Evolutionary conservation across 139 green algal genomes (phyloP), one percentile per base, ranked within the genome.

Genomic region (Chlorella sp.): DNA sequence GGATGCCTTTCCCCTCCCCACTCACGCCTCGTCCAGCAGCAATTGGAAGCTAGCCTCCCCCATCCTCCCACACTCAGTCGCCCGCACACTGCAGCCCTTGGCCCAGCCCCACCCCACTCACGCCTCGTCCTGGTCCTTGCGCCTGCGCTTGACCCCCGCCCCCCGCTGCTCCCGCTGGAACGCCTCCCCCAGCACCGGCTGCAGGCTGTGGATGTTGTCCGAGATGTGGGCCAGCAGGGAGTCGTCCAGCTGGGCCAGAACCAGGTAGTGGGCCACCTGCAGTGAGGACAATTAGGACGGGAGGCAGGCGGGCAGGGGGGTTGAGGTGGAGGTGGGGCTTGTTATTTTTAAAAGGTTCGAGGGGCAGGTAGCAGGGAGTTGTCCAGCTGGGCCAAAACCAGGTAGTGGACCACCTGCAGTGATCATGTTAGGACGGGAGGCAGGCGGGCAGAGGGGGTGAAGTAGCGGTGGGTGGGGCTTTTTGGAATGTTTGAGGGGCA

Each of bases 221-320:
- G 68, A 81, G 84, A 88, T 88, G 30, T 88, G 21, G 16, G 68
- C 68, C 66, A 40, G 34, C 64, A 81, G 39, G 0, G 12, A 21
- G 30, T 93, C 85, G 48, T 83, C 91, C 39, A 96, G 79, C 76
- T 94, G 86, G 22, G 95, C 94, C 18, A 96, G 86, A 28, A 96
- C 91, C 61, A 96, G 85, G 90, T 96, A 96, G 78, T 96, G 95
- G 15, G 95, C 93, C 42, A 94, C 84, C 84, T 88, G 68, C 5
- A 22, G 32, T 48, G 21, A 9, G 39, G 71, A 21, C 5, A 3
- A 79, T 42, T 40, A 32, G 71, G 36, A 22, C 26, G 22, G 48
- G 12, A 19, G 34, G 30, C 22, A 57, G 15, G 22, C 21, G 40
- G 79, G 24, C 19, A n/a, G n/a, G 14, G 36, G 21, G 21, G 34